Percentiles rank a stretch among this genome's conserved stretches.
Conservation (phyloP, 345 rosid species). For the Ricinus communis region DNA sequence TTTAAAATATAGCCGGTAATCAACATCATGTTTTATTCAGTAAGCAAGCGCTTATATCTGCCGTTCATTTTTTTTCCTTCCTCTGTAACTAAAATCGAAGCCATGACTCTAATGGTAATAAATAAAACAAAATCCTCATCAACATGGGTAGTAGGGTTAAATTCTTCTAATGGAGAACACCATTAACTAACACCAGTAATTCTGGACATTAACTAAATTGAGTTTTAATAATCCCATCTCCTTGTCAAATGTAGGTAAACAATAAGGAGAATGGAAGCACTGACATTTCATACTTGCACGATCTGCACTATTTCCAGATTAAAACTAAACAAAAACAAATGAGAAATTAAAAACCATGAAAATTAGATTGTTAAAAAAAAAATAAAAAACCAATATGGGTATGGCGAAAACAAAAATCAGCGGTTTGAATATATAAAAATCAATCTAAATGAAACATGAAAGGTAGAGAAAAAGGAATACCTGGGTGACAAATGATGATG, state of each 20-base stretch:
- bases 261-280: not conserved
- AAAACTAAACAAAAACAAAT: not conserved
- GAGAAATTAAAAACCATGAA: not conserved
- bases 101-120: too few relatives aligned
- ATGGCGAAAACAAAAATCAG: not conserved
- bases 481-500: constrained; percentile 15
- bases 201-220: too few relatives aligned
- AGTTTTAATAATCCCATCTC: not conserved
- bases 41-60: too few relatives aligned
- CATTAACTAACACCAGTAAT: constrained; percentile 12
- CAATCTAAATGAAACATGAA: not conserved
- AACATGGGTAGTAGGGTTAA: not conserved
- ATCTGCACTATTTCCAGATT: not conserved
- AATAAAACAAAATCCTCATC: not conserved
- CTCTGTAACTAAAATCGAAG: too few relatives aligned
- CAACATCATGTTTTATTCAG: too few relatives aligned
- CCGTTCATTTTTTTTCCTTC: too few relatives aligned
- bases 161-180: not conserved
- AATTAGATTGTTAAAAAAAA: not conserved
- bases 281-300: not conserved
- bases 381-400: not conserved
- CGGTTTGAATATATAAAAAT: not conserved
- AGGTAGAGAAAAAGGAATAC: constrained; percentile 9
- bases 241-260: not conserved
- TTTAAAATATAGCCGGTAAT: too few relatives aligned